Evolutionary conservation across 2,329 filamentous ascomycete genomes (phyloP).

Genomic region (Trichoderma guizhouense): DNA sequence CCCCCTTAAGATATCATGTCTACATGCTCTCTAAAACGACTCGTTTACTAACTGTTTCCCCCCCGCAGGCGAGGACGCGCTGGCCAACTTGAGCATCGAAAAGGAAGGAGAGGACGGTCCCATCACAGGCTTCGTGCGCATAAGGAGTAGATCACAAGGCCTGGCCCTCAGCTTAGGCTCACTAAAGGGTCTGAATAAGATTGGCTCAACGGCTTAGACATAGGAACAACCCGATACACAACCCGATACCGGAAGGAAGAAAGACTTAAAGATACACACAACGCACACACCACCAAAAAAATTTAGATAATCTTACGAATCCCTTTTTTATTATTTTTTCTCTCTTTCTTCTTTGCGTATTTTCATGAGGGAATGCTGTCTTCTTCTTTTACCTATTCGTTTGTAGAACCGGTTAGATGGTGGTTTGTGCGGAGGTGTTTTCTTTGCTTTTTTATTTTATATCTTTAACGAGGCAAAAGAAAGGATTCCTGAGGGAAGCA

Average conservation of each 20-base stretch:
- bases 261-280: background rate
- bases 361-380: background rate
- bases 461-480: background rate
- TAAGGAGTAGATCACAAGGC: constrained; percentile 94
- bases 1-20: no score
- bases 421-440: background rate
- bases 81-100: constrained; percentile 96
- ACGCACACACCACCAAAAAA: background rate
- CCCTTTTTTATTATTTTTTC: background rate
- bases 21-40: background rate
- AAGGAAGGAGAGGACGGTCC: constrained; percentile 94
- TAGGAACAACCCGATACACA: constrained; percentile 18
- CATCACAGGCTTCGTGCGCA: constrained; percentile 95
- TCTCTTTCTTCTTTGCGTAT: background rate
- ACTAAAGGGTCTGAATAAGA: constrained; percentile 90
- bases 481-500: background rate
- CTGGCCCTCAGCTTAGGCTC: constrained; percentile 90
- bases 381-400: background rate
- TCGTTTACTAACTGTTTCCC: background rate
- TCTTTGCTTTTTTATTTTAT: background rate
- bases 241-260: constrained; percentile 17
- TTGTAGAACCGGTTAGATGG: constrained; percentile 13
- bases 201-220: constrained; percentile 42
- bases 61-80: constrained; percentile 84
- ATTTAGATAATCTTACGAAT: constrained; percentile 17